A percentile compares a stretch with the other conserved stretches of the same genome.
Evolutionary conservation across 495 filamentous ascomycete species (phyloP).

Genomic region (Staphylotrichum tortipilum): DNA sequence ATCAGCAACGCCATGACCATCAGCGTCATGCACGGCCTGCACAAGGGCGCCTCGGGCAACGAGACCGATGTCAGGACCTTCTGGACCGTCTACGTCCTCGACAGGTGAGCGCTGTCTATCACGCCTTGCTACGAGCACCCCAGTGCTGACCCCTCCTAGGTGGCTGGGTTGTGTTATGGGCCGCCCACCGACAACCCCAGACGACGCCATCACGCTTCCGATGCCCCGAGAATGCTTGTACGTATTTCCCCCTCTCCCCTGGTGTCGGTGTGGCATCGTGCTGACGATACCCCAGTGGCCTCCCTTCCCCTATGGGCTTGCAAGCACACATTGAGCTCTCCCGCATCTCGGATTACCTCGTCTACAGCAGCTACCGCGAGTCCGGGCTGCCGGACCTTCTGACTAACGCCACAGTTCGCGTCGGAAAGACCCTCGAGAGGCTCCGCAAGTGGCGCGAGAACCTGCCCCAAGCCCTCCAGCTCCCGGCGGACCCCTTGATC

Average conservation of each 20-base stretch:
- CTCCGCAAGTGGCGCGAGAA: slow-evolving; percentile 19
- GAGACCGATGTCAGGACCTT: slow-evolving; percentile 30
- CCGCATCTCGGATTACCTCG: slow-evolving; percentile 30
- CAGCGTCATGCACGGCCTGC: slow-evolving; percentile 28
- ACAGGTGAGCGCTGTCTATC: slow-evolving; percentile 21
- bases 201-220: slow-evolving; percentile 28
- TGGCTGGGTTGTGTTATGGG: slow-evolving; percentile 38
- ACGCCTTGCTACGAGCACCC: not conserved
- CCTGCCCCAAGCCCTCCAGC: slow-evolving; percentile 6
- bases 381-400: slow-evolving; percentile 1
- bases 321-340: slow-evolving; percentile 31
- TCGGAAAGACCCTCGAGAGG: slow-evolving; percentile 18
- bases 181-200: slow-evolving; percentile 26
- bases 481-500: slow-evolving; percentile 5
- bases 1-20: slow-evolving; percentile 31
- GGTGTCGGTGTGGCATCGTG: not conserved
- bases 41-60: slow-evolving; percentile 22
- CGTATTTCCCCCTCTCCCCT: not conserved
- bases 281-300: slow-evolving; percentile 9
- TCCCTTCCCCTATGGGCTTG: slow-evolving; percentile 30
- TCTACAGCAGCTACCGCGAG: slow-evolving; percentile 28
- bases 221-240: slow-evolving; percentile 27
- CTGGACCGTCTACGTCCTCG: slow-evolving; percentile 37
- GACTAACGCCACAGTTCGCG: slow-evolving; percentile 3
- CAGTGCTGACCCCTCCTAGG: slow-evolving; percentile 11